Conservation (phyloP, 139 green algal species). For the Chlamydomonas sphaeroides region DNA sequence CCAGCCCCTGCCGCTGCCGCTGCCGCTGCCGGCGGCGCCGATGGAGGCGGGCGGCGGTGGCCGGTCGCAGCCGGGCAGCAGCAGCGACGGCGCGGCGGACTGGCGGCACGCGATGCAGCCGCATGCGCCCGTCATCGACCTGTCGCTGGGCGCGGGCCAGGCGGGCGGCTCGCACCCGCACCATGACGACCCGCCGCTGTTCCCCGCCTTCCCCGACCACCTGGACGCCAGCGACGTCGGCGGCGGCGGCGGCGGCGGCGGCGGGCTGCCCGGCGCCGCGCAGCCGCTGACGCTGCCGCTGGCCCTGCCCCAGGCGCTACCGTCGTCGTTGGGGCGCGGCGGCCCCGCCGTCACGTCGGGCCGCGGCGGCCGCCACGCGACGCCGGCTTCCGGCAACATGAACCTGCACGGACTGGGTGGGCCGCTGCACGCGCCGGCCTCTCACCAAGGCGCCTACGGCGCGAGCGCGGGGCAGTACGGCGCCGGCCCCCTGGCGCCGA, state of each 20-base stretch:
- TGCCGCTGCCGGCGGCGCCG: not conserved
- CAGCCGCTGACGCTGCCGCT: no score
- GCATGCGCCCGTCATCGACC: no score
- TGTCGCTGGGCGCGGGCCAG: not conserved
- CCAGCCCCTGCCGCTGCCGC: not conserved
- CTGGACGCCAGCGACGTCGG: not conserved
- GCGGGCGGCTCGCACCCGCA: not conserved
- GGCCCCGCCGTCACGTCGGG: no score
- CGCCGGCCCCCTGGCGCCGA: not conserved
- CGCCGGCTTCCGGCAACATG: no score
- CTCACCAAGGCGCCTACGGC: not conserved
- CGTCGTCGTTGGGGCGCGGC: no score
- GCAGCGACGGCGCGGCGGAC: conserved; percentile 3
- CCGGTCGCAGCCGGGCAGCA: conserved; percentile 1
- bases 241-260: not conserved
- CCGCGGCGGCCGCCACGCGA: no score
- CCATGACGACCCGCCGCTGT: not conserved
- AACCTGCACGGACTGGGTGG: no score
- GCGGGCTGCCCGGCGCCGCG: no score
- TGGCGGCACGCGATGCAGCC: no score
- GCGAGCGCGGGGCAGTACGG: not conserved
- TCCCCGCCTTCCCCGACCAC: not conserved
- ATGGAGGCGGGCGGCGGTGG: no score
- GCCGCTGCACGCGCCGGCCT: no score
- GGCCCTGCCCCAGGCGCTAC: no score